These are phyloP conservation scores for Barnettozyma sucrosica DNA, from an alignment of 805 yeast species.

Conservation along the genomic window DNA sequence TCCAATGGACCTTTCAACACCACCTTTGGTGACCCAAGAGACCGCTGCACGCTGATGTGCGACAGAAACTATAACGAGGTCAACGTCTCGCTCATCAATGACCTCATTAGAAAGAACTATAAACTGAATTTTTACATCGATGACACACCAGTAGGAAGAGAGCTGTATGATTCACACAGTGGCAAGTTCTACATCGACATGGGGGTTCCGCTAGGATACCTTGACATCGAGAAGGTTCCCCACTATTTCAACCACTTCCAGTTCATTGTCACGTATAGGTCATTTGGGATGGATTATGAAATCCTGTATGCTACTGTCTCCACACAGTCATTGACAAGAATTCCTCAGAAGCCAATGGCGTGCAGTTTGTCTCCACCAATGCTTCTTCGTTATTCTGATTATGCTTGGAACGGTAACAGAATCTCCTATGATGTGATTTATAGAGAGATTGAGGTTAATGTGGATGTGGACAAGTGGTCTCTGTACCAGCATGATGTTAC, in stretches of 20 bases:
- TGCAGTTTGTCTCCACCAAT: slow-evolving; percentile 25
- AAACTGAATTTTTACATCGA: slow-evolving; percentile 27
- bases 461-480: slow-evolving; percentile 12
- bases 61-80: slow-evolving; percentile 16
- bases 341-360: slow-evolving; percentile 17
- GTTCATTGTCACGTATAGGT: slow-evolving; percentile 23
- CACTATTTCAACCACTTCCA: slow-evolving; percentile 29
- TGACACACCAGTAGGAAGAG: slow-evolving; percentile 28
- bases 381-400: slow-evolving; percentile 20
- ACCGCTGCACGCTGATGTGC: slow-evolving; percentile 15
- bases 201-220: slow-evolving; percentile 28
- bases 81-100: slow-evolving; percentile 25
- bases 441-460: slow-evolving; percentile 22
- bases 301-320: slow-evolving; percentile 25
- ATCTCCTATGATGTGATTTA: slow-evolving; percentile 25
- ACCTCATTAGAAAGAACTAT: slow-evolving; percentile 26
- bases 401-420: slow-evolving; percentile 25
- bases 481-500: slow-evolving; percentile 24
- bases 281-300: slow-evolving; percentile 20
- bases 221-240: slow-evolving; percentile 25
- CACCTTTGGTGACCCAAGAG: slow-evolving; percentile 10
- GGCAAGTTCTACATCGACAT: slow-evolving; percentile 23
- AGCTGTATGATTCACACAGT: slow-evolving; percentile 25
- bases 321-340: slow-evolving; percentile 23
- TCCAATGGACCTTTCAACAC: slow-evolving; percentile 21